Base-by-base conservation (phyloP, 331 rosid species). In the Malus hybrid region DNA sequence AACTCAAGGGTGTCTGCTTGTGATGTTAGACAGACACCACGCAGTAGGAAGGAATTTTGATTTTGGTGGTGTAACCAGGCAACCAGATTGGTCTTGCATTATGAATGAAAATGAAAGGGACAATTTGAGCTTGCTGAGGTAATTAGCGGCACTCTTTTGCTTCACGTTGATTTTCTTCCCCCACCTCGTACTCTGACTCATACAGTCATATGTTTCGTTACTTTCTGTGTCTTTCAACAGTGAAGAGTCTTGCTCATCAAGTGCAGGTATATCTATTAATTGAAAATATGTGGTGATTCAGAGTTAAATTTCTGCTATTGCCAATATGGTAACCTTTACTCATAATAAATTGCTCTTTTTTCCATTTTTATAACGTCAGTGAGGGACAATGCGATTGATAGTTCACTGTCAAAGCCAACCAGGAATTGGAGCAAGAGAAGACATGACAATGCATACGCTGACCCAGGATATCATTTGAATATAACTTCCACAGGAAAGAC, bases 171-270 rank as follows among this genome's bases (percentile, higher is more conserved):
- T 74, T 72, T 69, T 69, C 3, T 36, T 55, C 50, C 34, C 50
- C 34, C 33, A 4, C 15, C 39, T 75, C 22, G 27, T 55, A 61
- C 44, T 71, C 80, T 42, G 60, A 69, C 78, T 72, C 11, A 27
- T 46, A 27, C 71, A 70, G 74, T 76, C 10, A 20, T 54, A 28
- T 76, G 67, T 61, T 44, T 80, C 68, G 62, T 81, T 70, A 54
- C 54, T 34, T 50, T 64, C 66, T 71, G 70, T 74, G 42, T 65
- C 77, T 56, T 81, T 77, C 80, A 75, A 79, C 98, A 93, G 98
- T 68, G 96, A 88, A 73, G 98, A 93, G 81, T 91, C 94, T 39
- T 82, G 90, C 84, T 83, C 97, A 70, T 80, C 96, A 84, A 84
- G 88, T 69, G 87, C 93, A 65, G 98, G 98, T 91, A 81, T 52